A percentile compares a stretch with the other conserved stretches of the same genome.
These are phyloP conservation scores for Adansonia grandidieri DNA, from an alignment of 441 rosid species.

Conservation along the genomic window DNA sequence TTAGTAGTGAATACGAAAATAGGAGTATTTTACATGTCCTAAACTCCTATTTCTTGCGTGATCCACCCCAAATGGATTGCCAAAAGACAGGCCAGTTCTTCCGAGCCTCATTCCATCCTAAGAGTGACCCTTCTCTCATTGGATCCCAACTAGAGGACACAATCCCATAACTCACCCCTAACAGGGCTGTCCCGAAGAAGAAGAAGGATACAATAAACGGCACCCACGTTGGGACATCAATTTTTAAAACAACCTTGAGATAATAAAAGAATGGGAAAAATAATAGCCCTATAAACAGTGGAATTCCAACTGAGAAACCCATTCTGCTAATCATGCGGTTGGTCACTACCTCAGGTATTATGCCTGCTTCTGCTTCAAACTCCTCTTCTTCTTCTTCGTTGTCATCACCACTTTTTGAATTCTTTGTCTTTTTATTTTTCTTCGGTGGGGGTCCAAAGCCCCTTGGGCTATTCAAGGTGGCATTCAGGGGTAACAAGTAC, in stretches of 20 bases:
- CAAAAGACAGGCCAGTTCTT: constrained; percentile 95
- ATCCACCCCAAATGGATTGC: constrained; percentile 80
- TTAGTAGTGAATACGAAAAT: too few species aligned
- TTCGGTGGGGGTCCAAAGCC: constrained; percentile 75
- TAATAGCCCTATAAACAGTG: constrained; percentile 65
- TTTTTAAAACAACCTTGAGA: constrained; percentile 73
- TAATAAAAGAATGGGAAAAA: constrained; percentile 90
- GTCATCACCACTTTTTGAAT: constrained; percentile 30
- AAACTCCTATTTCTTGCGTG: constrained; percentile 47
- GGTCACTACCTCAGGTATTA: constrained; percentile 89
- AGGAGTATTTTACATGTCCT: background rate
- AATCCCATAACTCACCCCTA: constrained; percentile 86
- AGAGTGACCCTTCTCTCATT: constrained; percentile 75
- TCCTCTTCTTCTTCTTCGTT: constrained; percentile 39
- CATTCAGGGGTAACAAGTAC: constrained; percentile 40
- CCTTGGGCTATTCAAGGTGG: constrained; percentile 66
- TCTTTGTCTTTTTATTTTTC: constrained; percentile 55
- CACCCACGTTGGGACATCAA: constrained; percentile 85
- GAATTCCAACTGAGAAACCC: constrained; percentile 79
- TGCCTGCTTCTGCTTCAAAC: constrained; percentile 49
- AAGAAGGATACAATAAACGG: constrained; percentile 81
- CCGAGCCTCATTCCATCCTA: constrained; percentile 92
- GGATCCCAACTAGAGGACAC: constrained; percentile 98
- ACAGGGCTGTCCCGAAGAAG: constrained; percentile 79
- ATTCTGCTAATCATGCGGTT: constrained; percentile 87